Base-by-base conservation (phyloP, 352 stramenopile species). In the Aphanomyces stellatus region DNA sequence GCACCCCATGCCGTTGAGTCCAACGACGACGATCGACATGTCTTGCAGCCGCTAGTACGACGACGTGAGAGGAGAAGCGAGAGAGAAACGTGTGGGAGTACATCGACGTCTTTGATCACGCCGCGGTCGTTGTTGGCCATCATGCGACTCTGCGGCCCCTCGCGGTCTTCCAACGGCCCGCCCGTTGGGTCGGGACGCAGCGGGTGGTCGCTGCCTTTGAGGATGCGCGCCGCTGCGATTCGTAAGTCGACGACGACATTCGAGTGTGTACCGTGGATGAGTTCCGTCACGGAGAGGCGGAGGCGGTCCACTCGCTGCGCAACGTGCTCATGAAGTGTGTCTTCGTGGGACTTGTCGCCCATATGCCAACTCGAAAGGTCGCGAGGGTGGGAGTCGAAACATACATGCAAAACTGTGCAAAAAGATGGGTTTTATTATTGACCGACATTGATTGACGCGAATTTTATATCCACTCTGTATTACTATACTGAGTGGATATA, bases 81-180 rank as follows among this genome's bases (percentile, higher is more conserved):
- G 17, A 28, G 25, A 25, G 8, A 1, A 25, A 15, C 4, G 40
- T 65, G 10, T 42, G 22, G 25, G 22, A 27, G 51, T 41, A 79
- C 77, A 70, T 86, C 72, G 22, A 83, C 78, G 33, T 65, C 51
- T 33, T 72, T 69, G 31, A 82, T 43, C 24, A 80, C 71, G 8
- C 76, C 78, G 6, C 74, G 70, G 27, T 79, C 74, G 66, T 83
- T 86, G 66, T 82, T 86, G 40, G 78, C 72, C 13, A 72, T 34
- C 46, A 83, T 80, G 43, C 71, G 75, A 31, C 70, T 67, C 7
- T 59, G 48, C 19, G 60, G 24, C 22, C 60, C 60, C 48, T 42
- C 41, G 24, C 60, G 60, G n/a, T 67, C 60, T 15, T 67, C 34
- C 17, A 67, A 25, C 5, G 27, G 49, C 17, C 35, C 43, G 30